These are phyloP conservation scores for Podaxis sp. DNA, from an alignment of 768 basidiomycete species.

Conservation along the genomic window DNA sequence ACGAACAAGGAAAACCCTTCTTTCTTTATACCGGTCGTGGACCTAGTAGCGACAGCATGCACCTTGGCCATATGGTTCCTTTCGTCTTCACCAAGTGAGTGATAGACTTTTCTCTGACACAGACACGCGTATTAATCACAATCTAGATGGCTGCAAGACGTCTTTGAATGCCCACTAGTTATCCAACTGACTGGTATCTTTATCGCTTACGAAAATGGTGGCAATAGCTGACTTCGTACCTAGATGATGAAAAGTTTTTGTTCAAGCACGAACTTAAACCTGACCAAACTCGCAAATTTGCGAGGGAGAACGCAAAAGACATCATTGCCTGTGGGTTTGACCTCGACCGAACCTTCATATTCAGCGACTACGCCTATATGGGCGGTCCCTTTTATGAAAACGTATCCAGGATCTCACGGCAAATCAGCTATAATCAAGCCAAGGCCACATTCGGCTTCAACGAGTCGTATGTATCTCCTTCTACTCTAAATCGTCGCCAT, in stretches of 20 bases:
- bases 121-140: neutral
- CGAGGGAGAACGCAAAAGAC: conserved; percentile 86
- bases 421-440: conserved; percentile 90
- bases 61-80: conserved; percentile 96
- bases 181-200: conserved; percentile 87
- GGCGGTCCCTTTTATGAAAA: conserved; percentile 95
- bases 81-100: conserved; percentile 95
- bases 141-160: conserved; percentile 91
- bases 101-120: neutral
- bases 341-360: conserved; percentile 92
- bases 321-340: conserved; percentile 97
- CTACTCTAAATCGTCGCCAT: neutral
- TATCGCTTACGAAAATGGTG: neutral
- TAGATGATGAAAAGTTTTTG: conserved; percentile 98
- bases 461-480: conserved; percentile 73
- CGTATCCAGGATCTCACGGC: conserved; percentile 87
- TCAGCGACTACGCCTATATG: conserved; percentile 87
- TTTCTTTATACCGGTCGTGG: conserved; percentile 98
- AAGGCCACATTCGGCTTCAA: conserved; percentile 96
- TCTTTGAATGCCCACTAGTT: conserved; percentile 92
- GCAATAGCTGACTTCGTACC: neutral
- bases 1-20: conserved; percentile 96
- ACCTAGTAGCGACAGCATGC: conserved; percentile 95
- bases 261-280: conserved; percentile 94
- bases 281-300: conserved; percentile 82